Percentiles rank a stretch among this genome's conserved stretches.
phyloP scores from a whole-genome alignment of 108 stramenopile genomes.

The Aurantiochytrium sp. region DNA sequence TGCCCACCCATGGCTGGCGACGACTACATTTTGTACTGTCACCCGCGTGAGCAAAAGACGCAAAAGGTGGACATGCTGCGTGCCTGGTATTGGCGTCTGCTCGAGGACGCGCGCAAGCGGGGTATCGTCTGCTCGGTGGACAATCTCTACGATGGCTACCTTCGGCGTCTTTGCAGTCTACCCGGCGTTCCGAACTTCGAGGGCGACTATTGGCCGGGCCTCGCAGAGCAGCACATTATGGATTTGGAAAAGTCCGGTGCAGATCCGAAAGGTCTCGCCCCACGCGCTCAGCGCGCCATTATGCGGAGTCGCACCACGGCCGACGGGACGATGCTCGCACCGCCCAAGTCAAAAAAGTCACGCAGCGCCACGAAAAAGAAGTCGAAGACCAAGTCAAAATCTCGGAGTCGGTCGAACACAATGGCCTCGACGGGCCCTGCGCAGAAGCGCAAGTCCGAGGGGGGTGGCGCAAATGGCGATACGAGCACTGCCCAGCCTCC shows the following conservation, averaged over 20 bases:
- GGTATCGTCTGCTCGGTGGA: conserved; percentile 65
- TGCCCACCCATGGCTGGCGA: conserved; percentile 91
- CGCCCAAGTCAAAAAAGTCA: conserved; percentile 31
- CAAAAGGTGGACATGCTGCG: conserved; percentile 79
- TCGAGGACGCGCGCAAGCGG: conserved; percentile 66
- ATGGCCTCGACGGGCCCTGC: neutral
- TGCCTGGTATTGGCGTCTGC: conserved; percentile 74
- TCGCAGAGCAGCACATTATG: conserved; percentile 80
- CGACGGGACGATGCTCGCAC: neutral
- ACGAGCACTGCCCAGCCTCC: too few relatives aligned
- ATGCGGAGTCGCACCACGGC: neutral
- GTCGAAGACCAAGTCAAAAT: conserved; percentile 55
- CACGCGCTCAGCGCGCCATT: neutral
- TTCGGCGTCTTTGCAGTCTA: conserved; percentile 22
- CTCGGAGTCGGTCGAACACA: neutral
- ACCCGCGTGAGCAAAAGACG: conserved; percentile 65
- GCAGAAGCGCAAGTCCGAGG: neutral
- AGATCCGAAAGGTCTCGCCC: neutral
- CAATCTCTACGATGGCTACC: conserved; percentile 78
- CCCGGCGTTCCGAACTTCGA: conserved; percentile 76
- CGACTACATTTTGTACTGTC: conserved; percentile 84
- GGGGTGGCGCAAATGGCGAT: neutral
- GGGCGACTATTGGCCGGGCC: conserved; percentile 88
- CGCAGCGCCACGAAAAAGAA: conserved; percentile 31
- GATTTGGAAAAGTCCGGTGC: conserved; percentile 34